A percentile compares a stretch with the other conserved stretches of the same genome.
These are phyloP conservation scores for Phaeosphaeriaceae sp. DNA, from an alignment of 2,329 filamentous ascomycete genomes.

Conservation along the genomic window DNA sequence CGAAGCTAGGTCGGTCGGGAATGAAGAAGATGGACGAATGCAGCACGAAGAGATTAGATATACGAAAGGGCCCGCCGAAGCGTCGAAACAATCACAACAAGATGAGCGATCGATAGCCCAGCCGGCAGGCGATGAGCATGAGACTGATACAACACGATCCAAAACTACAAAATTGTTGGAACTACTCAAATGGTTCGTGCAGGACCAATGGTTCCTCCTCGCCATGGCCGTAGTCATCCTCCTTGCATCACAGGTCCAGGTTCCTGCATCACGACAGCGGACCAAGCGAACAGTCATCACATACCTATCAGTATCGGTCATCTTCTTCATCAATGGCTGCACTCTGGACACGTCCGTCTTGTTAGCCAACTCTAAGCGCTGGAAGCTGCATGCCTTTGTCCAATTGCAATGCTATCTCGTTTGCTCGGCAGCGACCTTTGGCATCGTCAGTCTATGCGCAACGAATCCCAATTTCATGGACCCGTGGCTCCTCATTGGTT, in stretches of 20 bases:
- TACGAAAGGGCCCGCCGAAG: background rate
- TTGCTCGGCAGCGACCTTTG: slow-evolving; percentile 68
- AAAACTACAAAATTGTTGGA: slow-evolving; percentile 11
- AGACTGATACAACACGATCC: background rate
- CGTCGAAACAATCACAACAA: background rate
- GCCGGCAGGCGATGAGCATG: background rate
- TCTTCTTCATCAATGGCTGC: slow-evolving; percentile 75
- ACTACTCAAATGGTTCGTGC: slow-evolving; percentile 48
- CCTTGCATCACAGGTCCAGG: slow-evolving; percentile 62
- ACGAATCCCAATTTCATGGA: slow-evolving; percentile 63
- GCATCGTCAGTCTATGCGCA: slow-evolving; percentile 60
- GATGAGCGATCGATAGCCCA: background rate
- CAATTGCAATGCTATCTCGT: slow-evolving; percentile 72
- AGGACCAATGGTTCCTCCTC: slow-evolving; percentile 70
- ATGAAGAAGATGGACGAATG: background rate
- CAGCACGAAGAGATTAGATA: background rate
- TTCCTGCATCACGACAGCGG: slow-evolving; percentile 62
- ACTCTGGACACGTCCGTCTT: slow-evolving; percentile 70
- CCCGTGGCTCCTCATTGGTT: slow-evolving; percentile 69
- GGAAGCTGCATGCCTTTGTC: slow-evolving; percentile 71
- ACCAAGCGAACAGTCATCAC: slow-evolving; percentile 62
- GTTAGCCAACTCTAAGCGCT: slow-evolving; percentile 67
- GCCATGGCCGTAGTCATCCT: slow-evolving; percentile 63
- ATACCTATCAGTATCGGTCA: slow-evolving; percentile 72
- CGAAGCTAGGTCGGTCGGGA: background rate